Evolutionary conservation across 139 green algal species (phyloP).

Genomic region (Picochlorum costavermella): DNA sequence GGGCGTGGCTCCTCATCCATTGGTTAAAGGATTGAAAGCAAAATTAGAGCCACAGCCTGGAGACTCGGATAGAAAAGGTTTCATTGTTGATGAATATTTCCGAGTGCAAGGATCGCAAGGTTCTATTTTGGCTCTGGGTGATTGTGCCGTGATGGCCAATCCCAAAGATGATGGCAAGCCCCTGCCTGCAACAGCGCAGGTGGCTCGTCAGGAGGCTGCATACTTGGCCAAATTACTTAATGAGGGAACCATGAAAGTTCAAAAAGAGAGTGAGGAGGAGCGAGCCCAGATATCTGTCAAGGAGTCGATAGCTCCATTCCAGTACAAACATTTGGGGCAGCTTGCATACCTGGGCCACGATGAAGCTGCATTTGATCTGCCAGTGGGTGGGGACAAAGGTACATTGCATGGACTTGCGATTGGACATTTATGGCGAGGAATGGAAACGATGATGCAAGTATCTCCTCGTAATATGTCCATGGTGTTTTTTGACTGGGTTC

Average conservation of each 20-base stretch:
- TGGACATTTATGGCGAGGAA: too few species aligned
- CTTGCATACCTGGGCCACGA: too few species aligned
- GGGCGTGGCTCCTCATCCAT: constrained; percentile 74
- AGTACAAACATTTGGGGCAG: too few species aligned
- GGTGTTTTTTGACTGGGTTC: too few species aligned
- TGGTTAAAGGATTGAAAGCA: constrained; percentile 55
- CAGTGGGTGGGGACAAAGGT: too few species aligned
- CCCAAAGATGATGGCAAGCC: constrained; percentile 56
- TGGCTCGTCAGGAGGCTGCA: constrained; percentile 85
- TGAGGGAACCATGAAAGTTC: background rate
- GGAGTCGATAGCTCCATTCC: too few species aligned
- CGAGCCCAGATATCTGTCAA: too few species aligned
- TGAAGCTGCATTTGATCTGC: too few species aligned
- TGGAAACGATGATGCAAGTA: too few species aligned
- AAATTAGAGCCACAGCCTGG: constrained; percentile 25
- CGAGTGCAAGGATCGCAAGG: background rate
- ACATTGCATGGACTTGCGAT: too few species aligned
- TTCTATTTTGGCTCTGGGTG: constrained; percentile 69
- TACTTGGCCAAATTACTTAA: constrained; percentile 76
- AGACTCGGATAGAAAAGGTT: background rate
- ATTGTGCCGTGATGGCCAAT: constrained; percentile 50
- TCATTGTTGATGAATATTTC: too few species aligned
- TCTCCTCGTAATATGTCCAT: too few species aligned
- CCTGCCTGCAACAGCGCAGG: constrained; percentile 80
- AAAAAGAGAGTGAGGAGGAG: background rate